phyloP scores from a whole-genome alignment of 2,329 filamentous ascomycete species.

The Gliomastix tumulicola region DNA sequence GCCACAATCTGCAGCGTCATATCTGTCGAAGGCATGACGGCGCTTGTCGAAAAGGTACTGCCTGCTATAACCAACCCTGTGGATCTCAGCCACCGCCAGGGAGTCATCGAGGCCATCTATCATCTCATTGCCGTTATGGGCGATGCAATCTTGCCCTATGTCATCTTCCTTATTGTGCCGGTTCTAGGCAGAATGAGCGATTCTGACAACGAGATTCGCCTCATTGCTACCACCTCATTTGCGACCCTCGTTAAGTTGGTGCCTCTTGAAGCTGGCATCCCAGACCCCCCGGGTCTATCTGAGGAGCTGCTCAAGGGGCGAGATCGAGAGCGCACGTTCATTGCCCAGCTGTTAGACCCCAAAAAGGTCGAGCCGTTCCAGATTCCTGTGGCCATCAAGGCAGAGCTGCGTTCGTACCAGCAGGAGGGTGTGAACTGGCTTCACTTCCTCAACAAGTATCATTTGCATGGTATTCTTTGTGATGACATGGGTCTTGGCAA shows the following conservation, averaged over 20 bases:
- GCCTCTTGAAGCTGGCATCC: slow-evolving; percentile 92
- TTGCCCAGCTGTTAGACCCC: slow-evolving; percentile 89
- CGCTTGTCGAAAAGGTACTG: slow-evolving; percentile 85
- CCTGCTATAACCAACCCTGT: slow-evolving; percentile 87
- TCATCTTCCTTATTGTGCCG: slow-evolving; percentile 97
- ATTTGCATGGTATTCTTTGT: slow-evolving; percentile 95
- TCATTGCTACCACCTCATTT: slow-evolving; percentile 94
- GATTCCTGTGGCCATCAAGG: slow-evolving; percentile 95
- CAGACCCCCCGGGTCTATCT: slow-evolving; percentile 89
- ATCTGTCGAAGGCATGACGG: slow-evolving; percentile 90
- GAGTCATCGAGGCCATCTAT: slow-evolving; percentile 91
- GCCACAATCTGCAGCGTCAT: slow-evolving; percentile 97
- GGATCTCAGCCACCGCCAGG: slow-evolving; percentile 84
- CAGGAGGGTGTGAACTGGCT: slow-evolving; percentile 99
- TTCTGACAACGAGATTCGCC: slow-evolving; percentile 88
- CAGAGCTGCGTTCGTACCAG: slow-evolving; percentile 91
- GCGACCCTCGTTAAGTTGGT: slow-evolving; percentile 96
- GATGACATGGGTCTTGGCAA: slow-evolving; percentile 99
- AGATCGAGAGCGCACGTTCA: slow-evolving; percentile 93
- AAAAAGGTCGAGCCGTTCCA: slow-evolving; percentile 94
- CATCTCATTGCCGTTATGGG: slow-evolving; percentile 98
- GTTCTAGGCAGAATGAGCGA: slow-evolving; percentile 98
- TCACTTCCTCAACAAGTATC: slow-evolving; percentile 95
- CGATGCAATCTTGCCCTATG: slow-evolving; percentile 89
- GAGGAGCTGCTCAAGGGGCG: slow-evolving; percentile 81